A percentile compares a stretch with the other conserved stretches of the same genome.
Evolutionary conservation across 1,284 basidiomycete species (phyloP).

Genomic region (Ustilago shanxiensis): DNA sequence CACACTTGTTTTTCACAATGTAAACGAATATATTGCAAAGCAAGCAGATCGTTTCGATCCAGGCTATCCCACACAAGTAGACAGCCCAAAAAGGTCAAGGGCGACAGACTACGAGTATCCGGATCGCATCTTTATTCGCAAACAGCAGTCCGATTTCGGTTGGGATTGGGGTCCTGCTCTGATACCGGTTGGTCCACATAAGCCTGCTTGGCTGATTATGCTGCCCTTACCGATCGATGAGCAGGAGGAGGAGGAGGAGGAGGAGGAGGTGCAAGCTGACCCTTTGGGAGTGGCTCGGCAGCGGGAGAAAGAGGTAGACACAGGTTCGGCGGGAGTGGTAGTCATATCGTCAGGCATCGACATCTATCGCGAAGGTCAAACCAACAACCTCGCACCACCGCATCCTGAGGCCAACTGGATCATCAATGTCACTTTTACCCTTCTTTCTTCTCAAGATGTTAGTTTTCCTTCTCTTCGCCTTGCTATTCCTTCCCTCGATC

Average conservation of each 20-base stretch:
- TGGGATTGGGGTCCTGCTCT: conserved; percentile 66
- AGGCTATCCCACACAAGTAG: conserved; percentile 37
- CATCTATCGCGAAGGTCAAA: conserved; percentile 53
- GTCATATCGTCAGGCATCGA: conserved; percentile 33
- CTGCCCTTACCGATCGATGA: conserved; percentile 6
- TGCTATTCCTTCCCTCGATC: conserved; percentile 21
- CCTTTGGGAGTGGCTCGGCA: too few species aligned
- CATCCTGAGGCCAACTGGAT: conserved; percentile 58
- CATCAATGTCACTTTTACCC: conserved; percentile 57
- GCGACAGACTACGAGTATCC: conserved; percentile 53
- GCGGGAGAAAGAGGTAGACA: background rate
- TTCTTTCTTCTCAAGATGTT: conserved; percentile 20
- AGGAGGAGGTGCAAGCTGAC: too few species aligned
- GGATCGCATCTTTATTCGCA: conserved; percentile 58
- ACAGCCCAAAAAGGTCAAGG: conserved; percentile 7
- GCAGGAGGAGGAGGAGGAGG: too few species aligned
- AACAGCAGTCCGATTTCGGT: conserved; percentile 62
- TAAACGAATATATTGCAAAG: conserved; percentile 24
- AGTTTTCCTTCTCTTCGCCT: conserved; percentile 20
- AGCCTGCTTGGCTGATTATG: conserved; percentile 47
- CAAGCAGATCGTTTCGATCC: conserved; percentile 25
- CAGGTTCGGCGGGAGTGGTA: background rate
- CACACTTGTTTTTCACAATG: conserved; percentile 42
- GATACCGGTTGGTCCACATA: conserved; percentile 42
- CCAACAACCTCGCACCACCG: conserved; percentile 55